Evolutionary conservation across 129 eudicot genomes (phyloP), one percentile per base, ranked within the genome.

Genomic region (Chrysanthemum makinoi): DNA sequence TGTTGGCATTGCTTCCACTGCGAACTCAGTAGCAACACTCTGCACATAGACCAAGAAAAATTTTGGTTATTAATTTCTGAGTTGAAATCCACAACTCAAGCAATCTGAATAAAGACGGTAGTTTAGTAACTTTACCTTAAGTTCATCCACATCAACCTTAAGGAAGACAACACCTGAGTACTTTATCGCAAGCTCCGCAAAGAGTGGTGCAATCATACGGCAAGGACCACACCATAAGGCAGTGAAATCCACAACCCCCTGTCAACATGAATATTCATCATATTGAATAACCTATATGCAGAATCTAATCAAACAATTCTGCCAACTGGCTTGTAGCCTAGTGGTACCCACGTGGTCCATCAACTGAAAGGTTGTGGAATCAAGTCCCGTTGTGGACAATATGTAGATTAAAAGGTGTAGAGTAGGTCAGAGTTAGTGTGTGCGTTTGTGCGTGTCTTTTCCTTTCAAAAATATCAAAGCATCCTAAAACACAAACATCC

Each of bases 1-100:
- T 2, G 96, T 89, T 3, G 98, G 98, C 95, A 93, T 93, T 5
- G 96, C 95, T 66, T 83, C 90, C 44, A 93, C 82, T 0, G 59
- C 17, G 64, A 66, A 82, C 55, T 94, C 79, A 61, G 70, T 22
- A 60, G 95, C 86, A 67, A 94, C 78, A 14, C 48, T 46, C 96
- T 92, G 85, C 30, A 50, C 54, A 11, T 5, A 44, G 51, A 35
- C 74, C 2, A 8, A 44, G 3, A 20, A n/a, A 5, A 6, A 15
- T 22, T 62, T 28, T 2, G 10, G 62, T 30, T 35, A 6, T 35
- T 6, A 35, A 60, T 55, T 26, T 56, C 11, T 13, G 66, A 8
- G 5, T 56, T 48, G 3, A 51, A 73, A 64, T 1, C 20, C 19
- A 60, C 16, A 13, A 30, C 18, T 16, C 56, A 55, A 65, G 53